Base-by-base conservation (phyloP, 371 early-diverging fungal species). In the Apophysomyces variabilis region DNA sequence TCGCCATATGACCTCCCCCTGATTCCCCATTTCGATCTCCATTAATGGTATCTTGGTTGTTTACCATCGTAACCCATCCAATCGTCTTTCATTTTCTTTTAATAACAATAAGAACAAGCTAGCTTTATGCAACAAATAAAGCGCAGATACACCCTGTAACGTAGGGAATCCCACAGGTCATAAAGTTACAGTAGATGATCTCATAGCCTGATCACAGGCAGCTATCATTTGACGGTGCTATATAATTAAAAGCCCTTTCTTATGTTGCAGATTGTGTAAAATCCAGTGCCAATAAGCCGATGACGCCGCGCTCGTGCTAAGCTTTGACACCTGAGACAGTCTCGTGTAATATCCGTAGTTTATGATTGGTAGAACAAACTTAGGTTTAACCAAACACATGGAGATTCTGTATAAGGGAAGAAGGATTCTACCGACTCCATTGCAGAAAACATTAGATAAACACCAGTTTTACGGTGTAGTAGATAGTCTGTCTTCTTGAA, bases 1-100 rank as follows among this genome's bases (percentile, higher is more conserved):
- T 21, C 21, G 54, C 54, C 54, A 50, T 50, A 50, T 50, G 54
- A 50, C 54, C 21, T 21, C 21, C 54, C 21, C 54, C 54, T 50
- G 54, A 50, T 50, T 50, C 21, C 54, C 54, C 21, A 21, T 50
- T 50, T 50, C 21, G 21, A 26, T 6, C 54, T 7, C 54, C 21
- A 21, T 21, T 16, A 41, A 50, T 50, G 54, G 21, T 7, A 21
- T 9, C 9, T 9, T 50, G 54, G n/a, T 50, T 50, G 21, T 50
- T 50, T 50, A 47, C 47, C 8, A 8, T 13, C 41, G 7, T 14
- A 21, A 9, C 54, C 54, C 8, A 4, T 21, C 18, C 21, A 50
- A 50, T 50, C 21, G 21, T n/a, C 54, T 18, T 26, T 50, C 9
- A 26, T 35, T 21, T 50, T 9, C 9, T 6, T 5, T 18, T 18